Evolutionary conservation across 495 filamentous ascomycete genomes (phyloP).

Genomic region (Chaetomidium leptoderma): DNA sequence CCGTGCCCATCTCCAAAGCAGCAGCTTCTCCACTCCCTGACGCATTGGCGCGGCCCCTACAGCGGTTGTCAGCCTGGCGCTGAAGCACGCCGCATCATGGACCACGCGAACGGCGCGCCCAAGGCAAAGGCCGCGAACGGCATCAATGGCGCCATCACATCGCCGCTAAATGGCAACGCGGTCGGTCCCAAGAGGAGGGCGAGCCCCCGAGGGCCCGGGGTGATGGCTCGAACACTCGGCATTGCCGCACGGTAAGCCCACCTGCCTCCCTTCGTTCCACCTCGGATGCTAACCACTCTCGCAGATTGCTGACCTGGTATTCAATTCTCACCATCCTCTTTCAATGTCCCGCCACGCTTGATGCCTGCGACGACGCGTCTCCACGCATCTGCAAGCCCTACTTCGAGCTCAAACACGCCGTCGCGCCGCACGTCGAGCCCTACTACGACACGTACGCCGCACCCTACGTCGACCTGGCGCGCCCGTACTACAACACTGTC

Average conservation of each 20-base stretch:
- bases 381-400: conserved; percentile 83
- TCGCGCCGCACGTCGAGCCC: conserved; percentile 72
- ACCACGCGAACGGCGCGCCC: conserved; percentile 32
- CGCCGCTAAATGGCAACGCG: conserved; percentile 19
- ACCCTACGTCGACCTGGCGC: conserved; percentile 71
- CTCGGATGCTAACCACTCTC: background rate
- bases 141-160: conserved; percentile 30
- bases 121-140: conserved; percentile 29
- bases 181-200: conserved; percentile 23
- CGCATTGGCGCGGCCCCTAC: conserved; percentile 1
- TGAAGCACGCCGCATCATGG: conserved; percentile 29
- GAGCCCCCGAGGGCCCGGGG: conserved; percentile 32
- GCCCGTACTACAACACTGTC: conserved; percentile 67
- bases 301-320: conserved; percentile 82
- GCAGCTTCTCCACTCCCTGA: background rate
- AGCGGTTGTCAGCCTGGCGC: conserved; percentile 26
- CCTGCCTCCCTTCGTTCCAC: background rate
- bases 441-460: conserved; percentile 83
- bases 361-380: conserved; percentile 62
- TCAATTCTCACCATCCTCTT: conserved; percentile 72
- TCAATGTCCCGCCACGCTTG: conserved; percentile 69
- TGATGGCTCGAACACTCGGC: conserved; percentile 51
- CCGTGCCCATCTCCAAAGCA: background rate
- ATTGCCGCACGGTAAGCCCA: conserved; percentile 57
- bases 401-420: conserved; percentile 61